Evolutionary conservation across 2,329 filamentous ascomycete genomes (phyloP).

Genomic region (Celoporthe dispersa): DNA sequence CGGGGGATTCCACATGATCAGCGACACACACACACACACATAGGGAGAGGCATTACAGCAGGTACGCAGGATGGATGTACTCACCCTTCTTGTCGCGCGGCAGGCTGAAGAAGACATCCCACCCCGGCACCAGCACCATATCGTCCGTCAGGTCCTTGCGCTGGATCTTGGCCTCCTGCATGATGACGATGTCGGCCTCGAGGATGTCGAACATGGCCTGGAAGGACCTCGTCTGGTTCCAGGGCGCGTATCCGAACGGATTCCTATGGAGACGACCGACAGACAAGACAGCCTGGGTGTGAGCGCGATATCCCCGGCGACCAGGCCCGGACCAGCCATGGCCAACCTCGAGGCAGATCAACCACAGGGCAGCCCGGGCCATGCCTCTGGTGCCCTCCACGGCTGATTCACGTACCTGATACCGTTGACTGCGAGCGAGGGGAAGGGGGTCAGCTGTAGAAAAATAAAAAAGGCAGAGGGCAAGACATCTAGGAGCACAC

Average conservation of each 20-base stretch:
- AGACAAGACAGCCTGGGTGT: too few relatives aligned
- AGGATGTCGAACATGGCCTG: constrained; percentile 94
- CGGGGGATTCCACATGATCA: neutral
- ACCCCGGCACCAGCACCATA: constrained; percentile 80
- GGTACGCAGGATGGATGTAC: constrained; percentile 7
- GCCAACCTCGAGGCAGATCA: too few relatives aligned
- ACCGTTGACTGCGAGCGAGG: constrained; percentile 67
- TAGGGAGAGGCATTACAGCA: neutral
- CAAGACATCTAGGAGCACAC: constrained; percentile 35
- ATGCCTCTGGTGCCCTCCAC: too few relatives aligned
- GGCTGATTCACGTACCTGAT: constrained; percentile 61
- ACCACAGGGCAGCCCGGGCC: too few relatives aligned
- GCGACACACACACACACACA: neutral
- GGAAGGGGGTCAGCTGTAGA: constrained; percentile 34
- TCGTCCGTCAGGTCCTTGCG: constrained; percentile 90
- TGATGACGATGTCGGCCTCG: constrained; percentile 88
- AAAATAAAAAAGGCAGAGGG: neutral
- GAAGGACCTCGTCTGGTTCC: constrained; percentile 72
- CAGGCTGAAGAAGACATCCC: constrained; percentile 95
- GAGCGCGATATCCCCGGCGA: too few relatives aligned
- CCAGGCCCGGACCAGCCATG: too few relatives aligned
- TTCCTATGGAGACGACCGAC: too few relatives aligned
- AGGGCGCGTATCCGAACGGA: constrained; percentile 84
- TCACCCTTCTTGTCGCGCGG: constrained; percentile 91
- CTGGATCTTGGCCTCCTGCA: constrained; percentile 97